Base-by-base conservation (phyloP, 2,329 filamentous ascomycete genomes). In the Hymenoscyphus occultus region DNA sequence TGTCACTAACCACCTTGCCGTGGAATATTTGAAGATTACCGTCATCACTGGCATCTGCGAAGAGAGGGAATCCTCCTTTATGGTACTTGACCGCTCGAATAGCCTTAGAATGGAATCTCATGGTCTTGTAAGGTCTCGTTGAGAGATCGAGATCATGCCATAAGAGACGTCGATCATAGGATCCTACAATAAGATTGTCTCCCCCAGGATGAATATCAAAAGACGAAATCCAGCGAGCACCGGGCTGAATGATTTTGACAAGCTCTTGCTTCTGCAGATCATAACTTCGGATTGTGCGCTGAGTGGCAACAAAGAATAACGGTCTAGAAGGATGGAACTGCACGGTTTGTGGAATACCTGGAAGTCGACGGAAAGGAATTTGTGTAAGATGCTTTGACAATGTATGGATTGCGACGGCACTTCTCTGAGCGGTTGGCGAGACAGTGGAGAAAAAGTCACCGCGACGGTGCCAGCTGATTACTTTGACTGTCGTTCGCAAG, bases 101-200 rank as follows among this genome's bases (percentile, higher is more conserved):
- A 57, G 95, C 95, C 78, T 96, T 91, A 67, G 86, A 81, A 80
- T 99, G 95, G 81, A 98, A 99, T 60, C 95, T 87, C 79, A 99
- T 88, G 1, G 94, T 98, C 83, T 97, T 97, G 83, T 96, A 98
- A 0, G 95, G 95, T 60, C 92, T 87, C 68, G 86, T 89, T 0
- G 92, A 95, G 42, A 99, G 86, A 71, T 99, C 95, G 62, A 98
- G 84, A 79, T 99, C 95, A 80, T 98, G 95, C 95, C 95, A 99
- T 39, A 99, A 83, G 2, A 99, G 83, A 58, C 94, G 88, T 70
- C 93, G 89, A 79, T 99, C 95, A 79, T 98, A 99, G 0, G 93
- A 95, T 56, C 93, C 93, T 12, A 97, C 92, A 65, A 98, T 91
- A 63, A 99, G 79, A 75, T 99, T 97, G 79, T 97, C 93, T 57